Evolutionary conservation across 352 stramenopile genomes (phyloP).

Genomic region (Blastocystis sp.): DNA sequence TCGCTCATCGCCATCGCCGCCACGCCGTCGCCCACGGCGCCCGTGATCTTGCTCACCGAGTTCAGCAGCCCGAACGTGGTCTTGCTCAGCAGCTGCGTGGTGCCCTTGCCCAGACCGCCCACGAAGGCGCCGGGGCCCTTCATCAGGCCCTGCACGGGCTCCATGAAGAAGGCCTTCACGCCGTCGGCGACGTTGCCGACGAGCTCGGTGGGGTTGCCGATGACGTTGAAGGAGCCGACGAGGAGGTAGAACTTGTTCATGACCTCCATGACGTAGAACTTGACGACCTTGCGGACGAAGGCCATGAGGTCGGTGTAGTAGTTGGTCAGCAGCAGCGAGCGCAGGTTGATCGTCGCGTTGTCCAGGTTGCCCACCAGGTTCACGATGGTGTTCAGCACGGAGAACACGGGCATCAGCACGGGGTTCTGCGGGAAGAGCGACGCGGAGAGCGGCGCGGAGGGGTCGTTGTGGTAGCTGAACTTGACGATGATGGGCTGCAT

Average conservation of each 20-base stretch:
- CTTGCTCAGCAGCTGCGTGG: slow-evolving; percentile 43
- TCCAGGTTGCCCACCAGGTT: slow-evolving; percentile 68
- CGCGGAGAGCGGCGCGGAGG: slow-evolving; percentile 33
- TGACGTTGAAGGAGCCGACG: slow-evolving; percentile 56
- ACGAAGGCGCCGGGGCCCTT: slow-evolving; percentile 59
- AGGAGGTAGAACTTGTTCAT: slow-evolving; percentile 62
- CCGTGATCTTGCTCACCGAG: slow-evolving; percentile 65
- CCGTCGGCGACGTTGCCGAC: slow-evolving; percentile 55
- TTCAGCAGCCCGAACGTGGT: slow-evolving; percentile 66
- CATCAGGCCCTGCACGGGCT: slow-evolving; percentile 64
- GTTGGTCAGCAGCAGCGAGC: slow-evolving; percentile 53
- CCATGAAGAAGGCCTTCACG: slow-evolving; percentile 67
- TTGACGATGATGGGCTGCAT: slow-evolving; percentile 66
- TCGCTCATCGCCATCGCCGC: slow-evolving; percentile 76
- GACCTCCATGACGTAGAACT: slow-evolving; percentile 47
- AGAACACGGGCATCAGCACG: slow-evolving; percentile 35
- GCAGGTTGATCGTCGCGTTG: slow-evolving; percentile 58
- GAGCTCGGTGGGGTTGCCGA: slow-evolving; percentile 56
- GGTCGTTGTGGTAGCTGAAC: slow-evolving; percentile 52
- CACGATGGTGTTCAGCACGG: slow-evolving; percentile 47
- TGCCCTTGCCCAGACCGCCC: slow-evolving; percentile 63
- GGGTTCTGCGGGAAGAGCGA: slow-evolving; percentile 57
- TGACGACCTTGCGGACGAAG: slow-evolving; percentile 41
- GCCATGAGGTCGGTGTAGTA: slow-evolving; percentile 36
- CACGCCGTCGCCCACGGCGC: slow-evolving; percentile 39